Evolutionary conservation across 768 basidiomycete species (phyloP).

Genomic region (Agrocybe pediades): DNA sequence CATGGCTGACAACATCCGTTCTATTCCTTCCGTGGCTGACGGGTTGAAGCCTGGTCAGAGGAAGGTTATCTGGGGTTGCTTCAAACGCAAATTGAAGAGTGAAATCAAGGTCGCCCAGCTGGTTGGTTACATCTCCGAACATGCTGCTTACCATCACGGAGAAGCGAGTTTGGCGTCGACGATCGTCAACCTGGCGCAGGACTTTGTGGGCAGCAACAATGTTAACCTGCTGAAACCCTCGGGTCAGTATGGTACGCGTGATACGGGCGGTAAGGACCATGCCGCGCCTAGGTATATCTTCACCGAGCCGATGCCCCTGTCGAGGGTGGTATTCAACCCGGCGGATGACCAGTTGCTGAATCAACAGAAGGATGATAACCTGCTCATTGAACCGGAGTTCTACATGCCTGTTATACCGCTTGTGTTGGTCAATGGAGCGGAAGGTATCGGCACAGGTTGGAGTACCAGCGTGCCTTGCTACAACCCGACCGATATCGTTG

Average conservation of each 20-base stretch:
- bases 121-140: constrained; percentile 92
- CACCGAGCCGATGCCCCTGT: constrained; percentile 75
- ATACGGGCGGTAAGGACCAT: constrained; percentile 92
- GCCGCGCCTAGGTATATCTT: constrained; percentile 97
- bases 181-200: constrained; percentile 92
- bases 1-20: constrained; percentile 98
- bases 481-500: constrained; percentile 89
- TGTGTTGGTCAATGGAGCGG: constrained; percentile 90
- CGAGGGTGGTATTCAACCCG: constrained; percentile 77
- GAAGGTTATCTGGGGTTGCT: constrained; percentile 95
- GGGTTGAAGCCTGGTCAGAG: constrained; percentile 97
- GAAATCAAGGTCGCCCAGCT: constrained; percentile 97
- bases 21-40: constrained; percentile 92
- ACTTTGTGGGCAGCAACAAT: constrained; percentile 96
- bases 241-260: constrained; percentile 96
- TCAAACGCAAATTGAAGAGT: constrained; percentile 90
- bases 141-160: constrained; percentile 96
- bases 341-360: constrained; percentile 86
- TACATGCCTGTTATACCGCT: constrained; percentile 91
- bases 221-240: constrained; percentile 83
- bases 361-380: constrained; percentile 84
- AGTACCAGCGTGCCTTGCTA: constrained; percentile 90
- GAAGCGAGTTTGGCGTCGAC: constrained; percentile 86
- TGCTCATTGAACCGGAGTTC: constrained; percentile 88
- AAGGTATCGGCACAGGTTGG: constrained; percentile 99